Base-by-base conservation (phyloP, 2,329 filamentous ascomycete genomes). In the Aspergillus japonicus region DNA sequence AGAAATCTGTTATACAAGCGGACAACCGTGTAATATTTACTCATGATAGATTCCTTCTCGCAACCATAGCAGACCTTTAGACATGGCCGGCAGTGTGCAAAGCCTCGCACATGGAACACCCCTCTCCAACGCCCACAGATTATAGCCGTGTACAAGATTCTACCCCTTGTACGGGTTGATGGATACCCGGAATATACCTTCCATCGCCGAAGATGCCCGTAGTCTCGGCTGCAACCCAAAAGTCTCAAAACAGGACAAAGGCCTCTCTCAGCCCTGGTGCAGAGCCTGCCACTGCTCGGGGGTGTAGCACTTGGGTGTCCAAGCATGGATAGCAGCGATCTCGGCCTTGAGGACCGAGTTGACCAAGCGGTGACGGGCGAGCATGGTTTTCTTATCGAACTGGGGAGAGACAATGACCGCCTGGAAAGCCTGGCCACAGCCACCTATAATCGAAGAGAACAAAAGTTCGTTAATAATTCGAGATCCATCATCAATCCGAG, bases 251-350 rank as follows among this genome's bases (percentile, higher is more conserved):
- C 35, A 50, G 24, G 53, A 44, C 26, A 14, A 44, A 39, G 23
- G 7, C 19, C 6, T 29, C 6, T 29, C 56, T 59, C 39, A 54
- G 52, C 58, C 62, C 66, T 77, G 72, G 64, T 84, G 82, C 76
- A 89, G 85, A 76, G 85, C 87, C 78, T 91, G 86, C 87, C 90
- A 96, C 80, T 97, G 91, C 70, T 92, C 91, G 0, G 91, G 91
- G 8, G 93, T 97, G 80, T 92, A 90, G 75, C 93, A 96, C 78
- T 92, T 96, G 29, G 92, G 91, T 58, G 91, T 96, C 93, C 93
- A 97, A 44, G 93, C 93, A 80, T 97, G 93, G 68, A 97, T 96
- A 65, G 85, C 86, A 16, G 91, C 90, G 74, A 97, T 96, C 79
- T 97, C 92, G 50, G 88, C 85, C 80, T 92, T 94, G 68, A 97